A percentile compares a stretch with the other conserved stretches of the same genome.
These are phyloP conservation scores for Chloridella minuta DNA, from an alignment of 352 stramenopile genomes.

Conservation along the genomic window DNA sequence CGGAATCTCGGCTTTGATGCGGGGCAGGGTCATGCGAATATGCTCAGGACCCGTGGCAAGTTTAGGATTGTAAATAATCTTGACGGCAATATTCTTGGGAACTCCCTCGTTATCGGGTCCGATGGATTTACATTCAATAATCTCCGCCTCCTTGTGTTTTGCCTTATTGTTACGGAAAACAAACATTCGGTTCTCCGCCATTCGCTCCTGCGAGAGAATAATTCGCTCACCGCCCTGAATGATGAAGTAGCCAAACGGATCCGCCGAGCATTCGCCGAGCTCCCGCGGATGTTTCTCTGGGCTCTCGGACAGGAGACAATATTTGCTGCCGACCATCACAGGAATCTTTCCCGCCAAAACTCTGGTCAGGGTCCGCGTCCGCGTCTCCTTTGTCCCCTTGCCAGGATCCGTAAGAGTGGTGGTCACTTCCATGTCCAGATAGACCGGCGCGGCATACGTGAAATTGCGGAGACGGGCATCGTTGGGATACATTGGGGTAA, in stretches of 20 bases:
- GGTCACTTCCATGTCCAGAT: constrained; percentile 84
- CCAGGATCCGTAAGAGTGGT: constrained; percentile 28
- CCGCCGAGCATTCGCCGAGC: constrained; percentile 93
- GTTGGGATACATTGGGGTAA: constrained; percentile 93
- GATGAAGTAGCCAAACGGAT: constrained; percentile 97
- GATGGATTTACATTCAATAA: too few species aligned
- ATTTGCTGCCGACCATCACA: constrained; percentile 59
- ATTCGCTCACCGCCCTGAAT: constrained; percentile 89
- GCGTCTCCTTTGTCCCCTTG: constrained; percentile 11
- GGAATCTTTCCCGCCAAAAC: constrained; percentile 53
- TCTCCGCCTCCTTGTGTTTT: too few species aligned
- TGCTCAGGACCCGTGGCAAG: too few species aligned
- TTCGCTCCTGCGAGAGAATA: constrained; percentile 92
- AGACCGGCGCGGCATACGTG: constrained; percentile 66
- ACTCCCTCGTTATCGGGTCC: too few species aligned
- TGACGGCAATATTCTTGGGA: too few species aligned
- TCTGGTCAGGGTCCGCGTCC: background rate
- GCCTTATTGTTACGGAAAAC: constrained; percentile 37
- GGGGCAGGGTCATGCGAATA: too few species aligned
- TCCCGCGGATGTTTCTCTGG: constrained; percentile 60
- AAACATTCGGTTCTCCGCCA: constrained; percentile 99
- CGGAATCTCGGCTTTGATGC: too few species aligned
- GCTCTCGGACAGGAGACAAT: constrained; percentile 53
- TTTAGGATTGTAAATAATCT: too few species aligned
- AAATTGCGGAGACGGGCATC: constrained; percentile 88